phyloP scores from a whole-genome alignment of 2,329 filamentous ascomycete genomes.

The Pseudogymnoascus sp. region DNA sequence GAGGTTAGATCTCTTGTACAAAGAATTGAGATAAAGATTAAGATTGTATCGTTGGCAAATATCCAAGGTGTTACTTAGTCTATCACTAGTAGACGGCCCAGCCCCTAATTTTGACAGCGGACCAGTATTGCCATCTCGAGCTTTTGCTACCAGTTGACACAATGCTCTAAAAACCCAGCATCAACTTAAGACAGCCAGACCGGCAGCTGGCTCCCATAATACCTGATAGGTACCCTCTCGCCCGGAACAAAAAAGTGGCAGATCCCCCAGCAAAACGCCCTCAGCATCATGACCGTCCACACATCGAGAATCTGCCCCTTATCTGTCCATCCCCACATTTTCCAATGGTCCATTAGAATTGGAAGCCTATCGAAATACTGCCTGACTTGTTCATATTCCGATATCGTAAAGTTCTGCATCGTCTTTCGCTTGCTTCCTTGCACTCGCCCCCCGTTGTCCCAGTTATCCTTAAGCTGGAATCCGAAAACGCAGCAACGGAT shows the following conservation, averaged over 20 bases:
- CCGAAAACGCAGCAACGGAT: slow-evolving; percentile 1
- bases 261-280: slow-evolving; percentile 20
- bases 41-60: not conserved
- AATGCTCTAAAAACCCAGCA: not conserved
- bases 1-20: not conserved
- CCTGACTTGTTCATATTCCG: slow-evolving; percentile 11
- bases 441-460: not conserved
- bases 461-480: not conserved
- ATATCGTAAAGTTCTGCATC: not conserved
- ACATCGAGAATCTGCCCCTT: slow-evolving; percentile 17
- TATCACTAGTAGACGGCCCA: not conserved
- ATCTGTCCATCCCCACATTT: slow-evolving; percentile 13
- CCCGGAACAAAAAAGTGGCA: slow-evolving; percentile 20
- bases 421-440: not conserved
- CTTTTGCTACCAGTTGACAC: not conserved
- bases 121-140: not conserved
- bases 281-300: slow-evolving; percentile 20
- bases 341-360: slow-evolving; percentile 15
- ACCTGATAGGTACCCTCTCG: slow-evolving; percentile 16
- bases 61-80: not conserved
- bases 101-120: not conserved
- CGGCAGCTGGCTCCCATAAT: slow-evolving; percentile 19
- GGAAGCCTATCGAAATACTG: slow-evolving; percentile 15
- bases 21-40: not conserved
- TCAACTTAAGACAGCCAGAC: slow-evolving; percentile 13